phyloP scores from a whole-genome alignment of 164 flowering plant genomes.

The Warburgia ugandensis region DNA sequence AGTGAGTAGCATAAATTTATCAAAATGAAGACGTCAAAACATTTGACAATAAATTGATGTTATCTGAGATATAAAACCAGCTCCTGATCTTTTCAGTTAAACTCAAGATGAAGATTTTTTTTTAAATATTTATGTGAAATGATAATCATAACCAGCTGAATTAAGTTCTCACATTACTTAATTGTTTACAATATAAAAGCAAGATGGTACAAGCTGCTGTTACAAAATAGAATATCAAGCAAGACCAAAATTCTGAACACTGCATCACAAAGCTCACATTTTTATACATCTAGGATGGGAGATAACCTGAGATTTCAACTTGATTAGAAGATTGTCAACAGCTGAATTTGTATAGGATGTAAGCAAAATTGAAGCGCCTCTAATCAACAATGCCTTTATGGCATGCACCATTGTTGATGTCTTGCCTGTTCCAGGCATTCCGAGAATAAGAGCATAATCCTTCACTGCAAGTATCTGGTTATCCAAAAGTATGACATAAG shows the following conservation, averaged over 20 bases:
- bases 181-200: too few species aligned
- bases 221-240: too few species aligned
- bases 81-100: too few species aligned
- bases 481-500: slow-evolving; percentile 8
- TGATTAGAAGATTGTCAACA: slow-evolving; percentile 92
- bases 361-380: slow-evolving; percentile 92
- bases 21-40: too few species aligned
- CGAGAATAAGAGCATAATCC: slow-evolving; percentile 88
- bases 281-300: slow-evolving; percentile 3
- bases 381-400: slow-evolving; percentile 88
- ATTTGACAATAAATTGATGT: too few species aligned
- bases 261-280: too few species aligned
- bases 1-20: too few species aligned
- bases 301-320: slow-evolving; percentile 87
- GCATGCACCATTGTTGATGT: slow-evolving; percentile 99
- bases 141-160: neutral
- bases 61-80: too few species aligned
- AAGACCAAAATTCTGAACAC: too few species aligned
- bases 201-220: too few species aligned
- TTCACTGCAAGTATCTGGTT: slow-evolving; percentile 90
- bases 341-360: slow-evolving; percentile 98
- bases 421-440: slow-evolving; percentile 99
- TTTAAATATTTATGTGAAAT: neutral
- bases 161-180: too few species aligned
- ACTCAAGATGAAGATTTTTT: neutral